phyloP scores from a whole-genome alignment of 2,329 filamentous ascomycete genomes.

The Phialemonium atrogriseum region DNA sequence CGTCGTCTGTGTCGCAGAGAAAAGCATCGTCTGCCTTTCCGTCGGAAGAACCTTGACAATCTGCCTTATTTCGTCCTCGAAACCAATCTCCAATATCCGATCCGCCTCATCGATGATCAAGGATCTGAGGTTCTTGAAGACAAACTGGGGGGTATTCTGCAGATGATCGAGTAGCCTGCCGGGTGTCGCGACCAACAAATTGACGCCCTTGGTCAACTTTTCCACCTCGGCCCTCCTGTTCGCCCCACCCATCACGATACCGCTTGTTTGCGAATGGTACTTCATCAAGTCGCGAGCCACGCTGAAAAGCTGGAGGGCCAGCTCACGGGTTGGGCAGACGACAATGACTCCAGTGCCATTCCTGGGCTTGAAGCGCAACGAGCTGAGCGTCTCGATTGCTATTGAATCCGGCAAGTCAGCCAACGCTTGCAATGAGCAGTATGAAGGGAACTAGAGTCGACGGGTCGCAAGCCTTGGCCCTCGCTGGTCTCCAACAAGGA shows the following conservation, averaged over 20 bases:
- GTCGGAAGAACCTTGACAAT: constrained; percentile 91
- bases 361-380: constrained; percentile 86
- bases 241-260: constrained; percentile 92
- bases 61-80: constrained; percentile 96
- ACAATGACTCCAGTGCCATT: constrained; percentile 91
- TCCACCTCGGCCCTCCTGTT: constrained; percentile 86
- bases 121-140: constrained; percentile 87
- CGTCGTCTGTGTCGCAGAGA: constrained; percentile 95
- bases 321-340: constrained; percentile 85
- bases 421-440: too few species aligned
- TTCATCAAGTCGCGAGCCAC: constrained; percentile 90
- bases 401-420: too few species aligned
- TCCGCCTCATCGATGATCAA: constrained; percentile 96
- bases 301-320: constrained; percentile 93
- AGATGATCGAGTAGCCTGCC: constrained; percentile 89
- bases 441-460: too few species aligned
- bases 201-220: constrained; percentile 90
- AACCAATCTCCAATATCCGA: constrained; percentile 91
- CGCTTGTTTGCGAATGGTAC: constrained; percentile 72
- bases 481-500: too few species aligned
- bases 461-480: too few species aligned
- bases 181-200: constrained; percentile 88
- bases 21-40: constrained; percentile 92
- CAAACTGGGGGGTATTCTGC: constrained; percentile 84
- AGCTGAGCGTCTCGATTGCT: constrained; percentile 87